These are phyloP conservation scores for Backusella tarrabulga DNA, from an alignment of 192 early-diverging fungal species.

Conservation along the genomic window DNA sequence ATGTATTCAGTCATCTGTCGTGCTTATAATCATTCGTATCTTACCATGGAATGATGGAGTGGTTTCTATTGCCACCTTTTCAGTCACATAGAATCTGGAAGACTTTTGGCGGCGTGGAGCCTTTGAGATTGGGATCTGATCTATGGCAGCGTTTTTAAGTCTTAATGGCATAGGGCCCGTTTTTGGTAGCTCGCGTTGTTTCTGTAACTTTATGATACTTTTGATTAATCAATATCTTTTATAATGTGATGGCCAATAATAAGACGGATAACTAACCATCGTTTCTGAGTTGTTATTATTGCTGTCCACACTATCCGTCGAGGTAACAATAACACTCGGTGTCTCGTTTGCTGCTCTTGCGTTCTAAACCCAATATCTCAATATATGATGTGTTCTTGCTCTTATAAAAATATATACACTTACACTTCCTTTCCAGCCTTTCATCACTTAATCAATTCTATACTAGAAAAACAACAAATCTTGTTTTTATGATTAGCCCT, in stretches of 20 bases:
- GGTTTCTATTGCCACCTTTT: slow-evolving; percentile 76
- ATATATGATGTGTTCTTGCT: not conserved
- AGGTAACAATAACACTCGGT: not conserved
- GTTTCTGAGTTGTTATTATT: not conserved
- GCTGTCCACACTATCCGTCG: not conserved
- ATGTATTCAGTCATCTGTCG: too few relatives aligned
- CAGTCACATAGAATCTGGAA: slow-evolving; percentile 83
- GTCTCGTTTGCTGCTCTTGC: not conserved
- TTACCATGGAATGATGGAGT: slow-evolving; percentile 75
- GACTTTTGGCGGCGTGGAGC: slow-evolving; percentile 79
- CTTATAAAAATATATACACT: not conserved
- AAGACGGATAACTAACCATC: not conserved
- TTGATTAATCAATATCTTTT: slow-evolving; percentile 7
- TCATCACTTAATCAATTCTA: not conserved
- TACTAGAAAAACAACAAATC: not conserved
- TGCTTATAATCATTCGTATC: not conserved
- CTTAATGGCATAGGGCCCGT: slow-evolving; percentile 41
- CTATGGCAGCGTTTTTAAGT: slow-evolving; percentile 57
- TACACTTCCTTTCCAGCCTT: not conserved
- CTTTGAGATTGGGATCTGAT: slow-evolving; percentile 78
- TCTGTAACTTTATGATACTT: slow-evolving; percentile 3
- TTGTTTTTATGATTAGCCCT: not conserved
- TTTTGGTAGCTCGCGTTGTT: slow-evolving; percentile 22
- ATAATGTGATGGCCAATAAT: not conserved
- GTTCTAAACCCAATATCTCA: not conserved